These are phyloP conservation scores for Stevia rebaudiana DNA, from an alignment of 140 eudicot genomes.

Conservation along the genomic window DNA sequence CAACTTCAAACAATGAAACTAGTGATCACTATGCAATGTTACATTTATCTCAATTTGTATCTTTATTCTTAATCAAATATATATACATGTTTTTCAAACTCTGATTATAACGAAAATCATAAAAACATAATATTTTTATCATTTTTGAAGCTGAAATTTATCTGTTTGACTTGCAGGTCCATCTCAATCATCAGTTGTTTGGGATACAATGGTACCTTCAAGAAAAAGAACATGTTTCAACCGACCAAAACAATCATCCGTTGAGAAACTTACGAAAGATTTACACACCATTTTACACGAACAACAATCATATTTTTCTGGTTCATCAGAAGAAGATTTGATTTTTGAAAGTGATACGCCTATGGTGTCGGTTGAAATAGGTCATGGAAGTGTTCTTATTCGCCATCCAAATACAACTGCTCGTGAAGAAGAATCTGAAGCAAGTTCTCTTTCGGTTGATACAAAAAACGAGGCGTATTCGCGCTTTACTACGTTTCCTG, in stretches of 20 bases:
- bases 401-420: conserved; percentile 76
- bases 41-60: neutral
- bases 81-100: neutral
- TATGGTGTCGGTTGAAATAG: conserved; percentile 97
- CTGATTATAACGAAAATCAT: neutral
- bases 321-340: conserved; percentile 81
- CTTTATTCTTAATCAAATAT: neutral
- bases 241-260: conserved; percentile 75
- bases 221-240: conserved; percentile 80
- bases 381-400: conserved; percentile 96
- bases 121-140: neutral
- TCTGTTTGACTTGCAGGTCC: conserved; percentile 47
- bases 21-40: neutral
- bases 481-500: conserved; percentile 43
- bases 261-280: conserved; percentile 89
- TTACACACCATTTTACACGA: conserved; percentile 77
- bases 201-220: conserved; percentile 88
- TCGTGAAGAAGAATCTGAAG: conserved; percentile 96
- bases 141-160: conserved; percentile 4
- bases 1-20: neutral
- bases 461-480: conserved; percentile 75
- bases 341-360: conserved; percentile 80
- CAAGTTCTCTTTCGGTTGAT: conserved; percentile 92
- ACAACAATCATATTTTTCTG: conserved; percentile 74
- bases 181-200: conserved; percentile 60